These are phyloP conservation scores for Globisporangium cederbergense DNA, from an alignment of 352 stramenopile species.

Conservation along the genomic window DNA sequence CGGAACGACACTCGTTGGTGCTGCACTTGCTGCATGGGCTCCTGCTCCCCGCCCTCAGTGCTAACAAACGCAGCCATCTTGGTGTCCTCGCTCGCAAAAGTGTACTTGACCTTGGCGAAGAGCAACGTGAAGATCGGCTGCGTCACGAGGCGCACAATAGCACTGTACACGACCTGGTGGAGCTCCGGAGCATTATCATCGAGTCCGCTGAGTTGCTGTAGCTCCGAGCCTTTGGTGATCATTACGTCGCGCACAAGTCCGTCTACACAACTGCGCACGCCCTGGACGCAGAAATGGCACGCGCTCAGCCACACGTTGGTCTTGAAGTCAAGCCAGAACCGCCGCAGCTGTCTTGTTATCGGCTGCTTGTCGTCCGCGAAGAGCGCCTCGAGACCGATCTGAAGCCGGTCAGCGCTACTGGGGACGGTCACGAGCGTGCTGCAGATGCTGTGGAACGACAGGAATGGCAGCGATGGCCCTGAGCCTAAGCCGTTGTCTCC, in stretches of 20 bases:
- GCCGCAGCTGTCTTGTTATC: slow-evolving; percentile 32
- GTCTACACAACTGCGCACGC: slow-evolving; percentile 29
- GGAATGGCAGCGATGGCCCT: slow-evolving; percentile 21
- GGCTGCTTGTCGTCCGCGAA: slow-evolving; percentile 40
- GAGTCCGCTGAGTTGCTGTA: slow-evolving; percentile 46
- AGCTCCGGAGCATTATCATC: slow-evolving; percentile 29
- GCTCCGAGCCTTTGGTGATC: slow-evolving; percentile 30
- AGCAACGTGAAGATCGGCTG: slow-evolving; percentile 41
- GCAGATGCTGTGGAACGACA: slow-evolving; percentile 56
- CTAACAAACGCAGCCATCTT: neutral
- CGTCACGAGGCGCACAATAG: slow-evolving; percentile 28
- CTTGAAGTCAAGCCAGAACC: slow-evolving; percentile 53
- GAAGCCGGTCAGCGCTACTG: slow-evolving; percentile 25
- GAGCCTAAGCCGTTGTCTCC: slow-evolving; percentile 18
- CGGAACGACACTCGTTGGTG: slow-evolving; percentile 17
- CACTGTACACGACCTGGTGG: slow-evolving; percentile 30
- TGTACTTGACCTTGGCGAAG: slow-evolving; percentile 34
- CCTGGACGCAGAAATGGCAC: slow-evolving; percentile 21
- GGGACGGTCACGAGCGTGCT: slow-evolving; percentile 30
- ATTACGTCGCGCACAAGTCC: slow-evolving; percentile 32
- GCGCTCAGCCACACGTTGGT: slow-evolving; percentile 27
- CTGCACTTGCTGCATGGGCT: slow-evolving; percentile 1
- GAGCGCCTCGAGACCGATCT: slow-evolving; percentile 45
- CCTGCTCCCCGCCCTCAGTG: neutral
- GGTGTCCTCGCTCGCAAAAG: slow-evolving; percentile 27